These are phyloP conservation scores for Amanita subjunquillea DNA, from an alignment of 768 basidiomycete species.

Conservation along the genomic window DNA sequence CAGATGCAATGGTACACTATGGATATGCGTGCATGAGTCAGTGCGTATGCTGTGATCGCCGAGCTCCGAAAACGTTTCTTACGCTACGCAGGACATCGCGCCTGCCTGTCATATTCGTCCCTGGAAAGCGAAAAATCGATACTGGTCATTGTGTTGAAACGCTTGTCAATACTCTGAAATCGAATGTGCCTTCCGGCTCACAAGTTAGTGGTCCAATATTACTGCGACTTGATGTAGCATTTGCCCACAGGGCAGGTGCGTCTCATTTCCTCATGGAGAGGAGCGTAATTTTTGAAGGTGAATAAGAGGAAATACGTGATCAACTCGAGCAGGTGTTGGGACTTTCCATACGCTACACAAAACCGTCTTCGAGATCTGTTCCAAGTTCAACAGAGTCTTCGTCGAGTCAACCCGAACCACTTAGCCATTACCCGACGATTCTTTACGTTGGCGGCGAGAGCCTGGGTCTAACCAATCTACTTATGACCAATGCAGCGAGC, in stretches of 20 bases:
- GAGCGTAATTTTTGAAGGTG: background rate
- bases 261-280: background rate
- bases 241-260: conserved; percentile 57
- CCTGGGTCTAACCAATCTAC: conserved; percentile 70
- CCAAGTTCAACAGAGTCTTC: background rate
- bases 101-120: conserved; percentile 84
- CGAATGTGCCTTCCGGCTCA: conserved; percentile 5
- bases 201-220: conserved; percentile 24
- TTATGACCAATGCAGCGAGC: conserved; percentile 69
- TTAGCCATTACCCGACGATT: conserved; percentile 17
- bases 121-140: conserved; percentile 67
- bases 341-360: conserved; percentile 24
- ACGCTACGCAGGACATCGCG: conserved; percentile 57
- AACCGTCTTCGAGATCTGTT: conserved; percentile 16
- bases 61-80: background rate
- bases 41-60: conserved; percentile 33
- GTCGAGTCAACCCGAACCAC: conserved; percentile 5
- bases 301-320: conserved; percentile 13
- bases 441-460: conserved; percentile 71
- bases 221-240: conserved; percentile 71
- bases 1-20: conserved; percentile 88
- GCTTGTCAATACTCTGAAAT: conserved; percentile 25
- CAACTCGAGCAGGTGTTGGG: conserved; percentile 18
- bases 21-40: conserved; percentile 93
- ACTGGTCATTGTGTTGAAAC: conserved; percentile 35